These are phyloP conservation scores for Anthostomella pinea DNA, from an alignment of 2,329 filamentous ascomycete species.

Conservation along the genomic window DNA sequence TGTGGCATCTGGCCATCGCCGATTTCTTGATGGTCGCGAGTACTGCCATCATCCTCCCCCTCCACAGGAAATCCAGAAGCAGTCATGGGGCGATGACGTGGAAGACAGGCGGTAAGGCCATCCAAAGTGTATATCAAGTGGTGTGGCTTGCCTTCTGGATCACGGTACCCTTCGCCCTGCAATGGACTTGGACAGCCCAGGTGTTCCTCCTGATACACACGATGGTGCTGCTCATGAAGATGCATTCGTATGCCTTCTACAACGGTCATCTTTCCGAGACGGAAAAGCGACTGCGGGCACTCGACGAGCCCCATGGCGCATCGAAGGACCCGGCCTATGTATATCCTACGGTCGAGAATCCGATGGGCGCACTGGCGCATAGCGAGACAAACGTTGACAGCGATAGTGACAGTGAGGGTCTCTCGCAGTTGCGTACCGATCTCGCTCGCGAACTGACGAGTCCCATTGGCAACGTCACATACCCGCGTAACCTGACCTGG, in stretches of 20 bases:
- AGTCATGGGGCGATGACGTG: conserved; percentile 62
- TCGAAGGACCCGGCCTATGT: conserved; percentile 70
- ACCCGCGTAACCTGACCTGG: conserved; percentile 82
- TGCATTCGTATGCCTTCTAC: conserved; percentile 98
- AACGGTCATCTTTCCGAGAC: conserved; percentile 93
- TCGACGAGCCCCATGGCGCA: conserved; percentile 73
- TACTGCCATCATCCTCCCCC: conserved; percentile 67
- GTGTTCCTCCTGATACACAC: conserved; percentile 92
- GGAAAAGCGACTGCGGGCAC: conserved; percentile 71
- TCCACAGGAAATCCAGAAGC: conserved; percentile 66
- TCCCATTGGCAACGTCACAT: conserved; percentile 83
- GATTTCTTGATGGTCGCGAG: conserved; percentile 82
- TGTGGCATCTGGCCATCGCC: conserved; percentile 80
- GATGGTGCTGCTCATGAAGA: conserved; percentile 94
- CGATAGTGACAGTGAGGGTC: conserved; percentile 41
- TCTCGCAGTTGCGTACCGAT: conserved; percentile 75
- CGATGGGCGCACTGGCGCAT: conserved; percentile 36
- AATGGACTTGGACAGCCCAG: conserved; percentile 97
- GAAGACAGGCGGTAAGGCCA: conserved; percentile 70
- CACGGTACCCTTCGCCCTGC: conserved; percentile 74
- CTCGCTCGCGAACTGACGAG: conserved; percentile 89
- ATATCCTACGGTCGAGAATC: conserved; percentile 65
- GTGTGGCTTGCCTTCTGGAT: conserved; percentile 83
- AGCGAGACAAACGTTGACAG: conserved; percentile 34
- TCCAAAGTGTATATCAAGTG: conserved; percentile 81